Base-by-base conservation (phyloP, 306 rosid species). In the Cucurbita moschata region DNA sequence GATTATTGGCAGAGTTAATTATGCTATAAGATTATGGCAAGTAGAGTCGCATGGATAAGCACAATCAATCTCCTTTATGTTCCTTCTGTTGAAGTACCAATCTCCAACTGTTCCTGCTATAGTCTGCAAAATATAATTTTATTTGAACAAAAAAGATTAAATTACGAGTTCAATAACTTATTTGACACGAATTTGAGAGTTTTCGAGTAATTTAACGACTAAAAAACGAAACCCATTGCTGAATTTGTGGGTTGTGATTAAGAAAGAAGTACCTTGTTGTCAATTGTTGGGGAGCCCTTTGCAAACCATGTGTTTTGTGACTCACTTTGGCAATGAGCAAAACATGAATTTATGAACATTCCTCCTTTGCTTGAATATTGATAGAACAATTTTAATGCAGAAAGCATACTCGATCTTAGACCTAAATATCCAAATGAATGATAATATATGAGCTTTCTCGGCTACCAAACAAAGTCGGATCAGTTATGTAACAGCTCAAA, bases 311-410 rank as follows among this genome's bases (percentile, higher is more conserved):
- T 91, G n/a, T 95, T 96, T 76, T 85, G 92, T 4, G 74, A 83
- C 81, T 95, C 99, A 73, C 97, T 91, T 83, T 95, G 99, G 88
- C 99, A 91, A 74, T 95, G 99, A 74, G 96, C 96, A 79, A 95
- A 95, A 75, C 99, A 95, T 57, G 99, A 91, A 68, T 95, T 95
- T 60, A 95, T 84, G 83, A 76, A 89, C 90, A 87, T 82, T 61
- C 97, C 99, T 37, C 87, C 99, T 74, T 88, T 81, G 71, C 54
- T 61, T n/a, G 97, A 89, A 77, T 78, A 66, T 44, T 81, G 56
- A 78, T 44, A 61, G 81, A 86, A 86, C 13, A 78, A 75, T 75
- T 73, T 77, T 76, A 91, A 74, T 47, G 87, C 76, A 23, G 78
- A 80, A 76, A 91, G 83, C 97, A 95, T 89, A 75, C 81, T 78